phyloP scores from a whole-genome alignment of 768 basidiomycete genomes.

The Mycena alexandri region DNA sequence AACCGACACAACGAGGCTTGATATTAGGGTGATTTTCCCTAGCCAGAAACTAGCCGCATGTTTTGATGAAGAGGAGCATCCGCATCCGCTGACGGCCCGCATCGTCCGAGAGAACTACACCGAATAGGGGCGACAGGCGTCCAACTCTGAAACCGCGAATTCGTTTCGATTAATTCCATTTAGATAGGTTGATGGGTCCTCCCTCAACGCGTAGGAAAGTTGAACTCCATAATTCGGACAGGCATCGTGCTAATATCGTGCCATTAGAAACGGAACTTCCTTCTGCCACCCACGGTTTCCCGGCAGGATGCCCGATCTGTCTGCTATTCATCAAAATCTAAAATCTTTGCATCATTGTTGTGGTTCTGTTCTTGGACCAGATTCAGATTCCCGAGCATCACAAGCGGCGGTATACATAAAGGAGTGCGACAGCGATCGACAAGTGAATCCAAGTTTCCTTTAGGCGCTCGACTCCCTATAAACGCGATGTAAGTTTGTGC shows the following conservation, averaged over 20 bases:
- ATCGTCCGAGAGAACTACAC: neutral
- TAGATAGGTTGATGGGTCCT: conserved; percentile 6
- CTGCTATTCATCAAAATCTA: conserved; percentile 32
- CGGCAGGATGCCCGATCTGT: conserved; percentile 28
- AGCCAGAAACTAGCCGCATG: neutral
- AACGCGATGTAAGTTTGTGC: conserved; percentile 27
- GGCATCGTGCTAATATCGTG: conserved; percentile 29
- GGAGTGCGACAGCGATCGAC: conserved; percentile 24
- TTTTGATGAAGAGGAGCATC: neutral
- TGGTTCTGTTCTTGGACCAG: conserved; percentile 30
- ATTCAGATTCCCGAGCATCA: conserved; percentile 14
- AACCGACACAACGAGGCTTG: conserved; percentile 10
- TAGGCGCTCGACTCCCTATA: conserved; percentile 9
- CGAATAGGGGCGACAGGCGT: too few relatives aligned
- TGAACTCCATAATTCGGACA: conserved; percentile 12
- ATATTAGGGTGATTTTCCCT: neutral
- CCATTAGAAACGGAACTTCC: conserved; percentile 28
- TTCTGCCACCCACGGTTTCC: conserved; percentile 2
- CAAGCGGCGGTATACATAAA: conserved; percentile 28
- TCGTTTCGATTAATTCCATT: conserved; percentile 25
- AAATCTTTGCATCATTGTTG: conserved; percentile 25
- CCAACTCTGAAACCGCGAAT: too few relatives aligned
- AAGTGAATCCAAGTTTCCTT: conserved; percentile 3
- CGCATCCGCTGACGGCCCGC: conserved; percentile 2
- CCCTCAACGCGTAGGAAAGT: conserved; percentile 31